Base-by-base conservation (phyloP, 768 basidiomycete genomes). In the Pleurotus citrinopileatus region DNA sequence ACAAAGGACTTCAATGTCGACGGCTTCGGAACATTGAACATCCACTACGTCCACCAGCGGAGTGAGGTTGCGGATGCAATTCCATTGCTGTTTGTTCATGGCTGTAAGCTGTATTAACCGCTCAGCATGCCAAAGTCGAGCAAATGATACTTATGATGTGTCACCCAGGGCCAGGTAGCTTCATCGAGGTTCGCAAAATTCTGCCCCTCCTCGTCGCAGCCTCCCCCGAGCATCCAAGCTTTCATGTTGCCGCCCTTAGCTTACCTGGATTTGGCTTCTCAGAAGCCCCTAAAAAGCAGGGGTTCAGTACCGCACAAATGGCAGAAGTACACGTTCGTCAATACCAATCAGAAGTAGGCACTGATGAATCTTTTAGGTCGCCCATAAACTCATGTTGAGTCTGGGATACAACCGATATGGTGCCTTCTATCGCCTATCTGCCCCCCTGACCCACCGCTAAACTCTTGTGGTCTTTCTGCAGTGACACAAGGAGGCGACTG, bases 211-310 rank as follows among this genome's bases (percentile, higher is more conserved):
- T 88, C 54, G 69, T 75, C 0, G 63, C 70, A n/a, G 62, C 67
- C 0, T 70, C 73, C 1, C 67, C 72, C 0, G 71, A 78, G 3
- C 62, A 71, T 50, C 83, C 83, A 1, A 79, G 74, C 48, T 87
- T 87, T 62, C 81, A 86, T 56, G 81, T 87, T n/a, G 81, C 87
- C 0, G 79, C 78, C 0, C 58, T 76, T 27, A 79, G 83, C 60
- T 58, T 86, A 12, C 86, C 84, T 3, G 82, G 82, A 0, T 87
- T 67, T 63, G 84, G 82, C 0, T 86, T 84, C 64, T 85, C 84
- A 0, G 75, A 82, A 37, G 80, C 76, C 0, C 76, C 81, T 0
- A 77, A 62, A 42, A 77, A 77, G 61, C 71, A 71, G 55, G 82
- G 82, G 0, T 86, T 86, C 56, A 60, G 58, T 7, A 34, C 67